phyloP scores from a whole-genome alignment of 164 flowering plant genomes.

The Piper longum region DNA sequence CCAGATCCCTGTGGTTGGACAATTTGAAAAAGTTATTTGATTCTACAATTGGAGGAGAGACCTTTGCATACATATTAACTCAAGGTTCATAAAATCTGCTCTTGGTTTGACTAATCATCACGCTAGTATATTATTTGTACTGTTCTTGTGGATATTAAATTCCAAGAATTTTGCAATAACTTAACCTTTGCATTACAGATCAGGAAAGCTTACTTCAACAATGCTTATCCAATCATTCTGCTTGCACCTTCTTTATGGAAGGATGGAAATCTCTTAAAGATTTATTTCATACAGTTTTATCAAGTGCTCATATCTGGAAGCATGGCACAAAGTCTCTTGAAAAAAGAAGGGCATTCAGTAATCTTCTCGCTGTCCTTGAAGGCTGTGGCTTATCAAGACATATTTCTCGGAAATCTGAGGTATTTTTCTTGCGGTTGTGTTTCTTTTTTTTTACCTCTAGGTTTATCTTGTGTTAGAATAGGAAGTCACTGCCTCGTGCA shows the following conservation, averaged over 20 bases:
- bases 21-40: conserved; percentile 32
- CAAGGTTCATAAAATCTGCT: not conserved
- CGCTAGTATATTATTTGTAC: too few relatives aligned
- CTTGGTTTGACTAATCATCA: not conserved
- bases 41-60: not conserved
- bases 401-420: conserved; percentile 35
- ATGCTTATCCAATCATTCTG: conserved; percentile 11
- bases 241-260: conserved; percentile 20
- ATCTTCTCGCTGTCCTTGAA: conserved; percentile 52
- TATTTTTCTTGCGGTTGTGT: conserved; percentile 5
- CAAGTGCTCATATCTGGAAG: conserved; percentile 48
- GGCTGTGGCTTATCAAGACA: conserved; percentile 57
- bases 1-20: conserved; percentile 32
- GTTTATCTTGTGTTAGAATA: too few relatives aligned
- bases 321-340: conserved; percentile 25
- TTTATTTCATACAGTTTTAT: conserved; percentile 21
- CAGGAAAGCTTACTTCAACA: conserved; percentile 8
- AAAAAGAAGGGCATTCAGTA: conserved; percentile 56
- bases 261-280: conserved; percentile 37
- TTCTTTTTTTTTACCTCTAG: too few relatives aligned
- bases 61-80: conserved; percentile 11
- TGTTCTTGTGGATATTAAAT: too few relatives aligned
- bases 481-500: too few relatives aligned
- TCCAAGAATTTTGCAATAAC: too few relatives aligned
- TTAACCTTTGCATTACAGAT: conserved; percentile 14